Evolutionary conservation across 129 eudicot genomes (phyloP).

Genomic region (Centrapalus pauciflorus): DNA sequence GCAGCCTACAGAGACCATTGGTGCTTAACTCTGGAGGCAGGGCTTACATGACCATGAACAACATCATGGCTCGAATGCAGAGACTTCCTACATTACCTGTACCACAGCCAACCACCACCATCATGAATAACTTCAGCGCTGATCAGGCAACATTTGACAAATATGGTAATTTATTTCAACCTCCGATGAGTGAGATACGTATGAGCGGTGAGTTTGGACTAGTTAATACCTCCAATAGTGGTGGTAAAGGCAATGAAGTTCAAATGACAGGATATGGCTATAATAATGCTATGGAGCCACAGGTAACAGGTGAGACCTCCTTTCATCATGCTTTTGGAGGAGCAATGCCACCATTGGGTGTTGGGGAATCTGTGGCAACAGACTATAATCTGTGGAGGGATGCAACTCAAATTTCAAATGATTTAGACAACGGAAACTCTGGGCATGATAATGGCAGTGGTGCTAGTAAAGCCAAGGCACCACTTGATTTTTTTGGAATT

Average conservation of each 20-base stretch:
- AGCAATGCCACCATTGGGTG: neutral
- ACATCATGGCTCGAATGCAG: conserved; percentile 2
- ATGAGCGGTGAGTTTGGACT: neutral
- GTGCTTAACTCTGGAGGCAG: neutral
- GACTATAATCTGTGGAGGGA: neutral
- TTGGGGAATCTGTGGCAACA: neutral
- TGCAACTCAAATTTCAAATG: neutral
- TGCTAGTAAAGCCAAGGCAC: neutral
- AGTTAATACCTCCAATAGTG: neutral
- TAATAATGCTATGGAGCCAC: neutral
- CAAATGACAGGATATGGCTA: neutral
- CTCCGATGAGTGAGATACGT: neutral
- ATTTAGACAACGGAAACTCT: neutral
- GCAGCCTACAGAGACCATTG: neutral
- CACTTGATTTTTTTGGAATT: neutral
- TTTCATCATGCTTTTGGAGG: neutral
- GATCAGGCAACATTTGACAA: neutral
- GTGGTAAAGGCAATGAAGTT: neutral
- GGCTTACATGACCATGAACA: neutral
- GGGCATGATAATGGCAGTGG: neutral
- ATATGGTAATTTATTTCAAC: neutral
- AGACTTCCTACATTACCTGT: neutral
- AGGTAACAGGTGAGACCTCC: neutral
- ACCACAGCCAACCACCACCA: neutral
- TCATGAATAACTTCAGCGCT: neutral